Base-by-base conservation (phyloP, 2,329 filamentous ascomycete species). In the Cladosporium sphaerospermum region DNA sequence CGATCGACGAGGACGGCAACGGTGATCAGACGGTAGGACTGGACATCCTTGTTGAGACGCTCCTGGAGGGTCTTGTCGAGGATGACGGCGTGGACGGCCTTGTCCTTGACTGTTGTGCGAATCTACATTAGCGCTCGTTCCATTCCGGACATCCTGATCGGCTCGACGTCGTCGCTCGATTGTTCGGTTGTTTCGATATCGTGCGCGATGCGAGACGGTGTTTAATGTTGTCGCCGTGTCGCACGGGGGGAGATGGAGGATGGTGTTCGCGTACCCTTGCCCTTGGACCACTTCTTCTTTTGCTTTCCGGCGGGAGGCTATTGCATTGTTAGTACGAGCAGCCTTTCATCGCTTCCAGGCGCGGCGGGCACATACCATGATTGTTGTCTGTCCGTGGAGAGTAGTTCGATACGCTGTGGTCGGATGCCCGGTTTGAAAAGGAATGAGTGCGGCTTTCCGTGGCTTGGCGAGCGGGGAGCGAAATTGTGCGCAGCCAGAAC, bases 31-130 rank as follows among this genome's bases (percentile, higher is more conserved):
- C 93, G 90, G 88, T 97, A 99, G 63, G 93, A 96, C 79, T 97
- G 93, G 70, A 99, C 95, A 84, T 99, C 93, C 84, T 99, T 99
- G 84, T 96, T 88, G 77, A 99, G 90, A 83, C 95, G 96, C 80
- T 99, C 93, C 67, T 87, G 88, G 73, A 87, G 96, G 78, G 81
- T 74, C 86, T 99, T 99, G 83, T 99, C 93, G 79, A 99, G 89
- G 73, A 97, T 83, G 78, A 99, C 93, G 77, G 88, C 89, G 85
- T 99, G 93, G 78, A 97, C 88, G 79, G 93, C 92, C 91, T 99
- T 99, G 85, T 99, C 93, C 93, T 99, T 99, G 83, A 99, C 93
- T 90, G 76, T 81, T 47, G 36, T 62, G 19, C 43, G 53, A 56
- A 60, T 51, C 58, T 57, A 59, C 56, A 59, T 66, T 61, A 62